Evolutionary conservation across 192 early-diverging fungal genomes (phyloP).

Genomic region (Spizellomyces punctatus): DNA sequence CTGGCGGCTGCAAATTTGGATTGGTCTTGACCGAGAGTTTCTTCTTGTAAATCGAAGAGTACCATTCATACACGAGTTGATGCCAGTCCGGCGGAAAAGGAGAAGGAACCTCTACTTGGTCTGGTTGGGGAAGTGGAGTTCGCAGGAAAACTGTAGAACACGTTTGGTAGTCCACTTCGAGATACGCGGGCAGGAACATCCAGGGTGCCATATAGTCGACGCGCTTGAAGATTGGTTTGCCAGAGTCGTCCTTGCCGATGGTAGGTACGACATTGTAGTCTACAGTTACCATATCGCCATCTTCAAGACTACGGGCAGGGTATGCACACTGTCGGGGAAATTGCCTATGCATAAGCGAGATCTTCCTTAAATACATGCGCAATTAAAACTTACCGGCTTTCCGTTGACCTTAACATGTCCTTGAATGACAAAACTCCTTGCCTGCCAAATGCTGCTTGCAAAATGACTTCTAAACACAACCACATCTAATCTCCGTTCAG

Average conservation of each 20-base stretch:
- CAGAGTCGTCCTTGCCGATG: conserved; percentile 8
- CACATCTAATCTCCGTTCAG: conserved; percentile 92
- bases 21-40: conserved; percentile 29
- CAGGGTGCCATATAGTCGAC: conserved; percentile 70
- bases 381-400: conserved; percentile 57
- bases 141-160: conserved; percentile 89
- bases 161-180: conserved; percentile 95
- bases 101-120: conserved; percentile 87
- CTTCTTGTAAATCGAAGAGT: conserved; percentile 56
- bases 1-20: conserved; percentile 26
- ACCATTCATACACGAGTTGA: conserved; percentile 90
- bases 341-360: not conserved
- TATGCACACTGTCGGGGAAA: conserved; percentile 56
- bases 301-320: conserved; percentile 81
- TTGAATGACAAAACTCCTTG: conserved; percentile 76
- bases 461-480: conserved; percentile 93
- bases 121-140: conserved; percentile 83
- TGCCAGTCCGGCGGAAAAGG: conserved; percentile 91
- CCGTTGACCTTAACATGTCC: conserved; percentile 95
- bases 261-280: conserved; percentile 70
- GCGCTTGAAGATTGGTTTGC: conserved; percentile 57
- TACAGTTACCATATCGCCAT: conserved; percentile 88
- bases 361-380: no score
- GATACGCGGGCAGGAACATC: conserved; percentile 95
- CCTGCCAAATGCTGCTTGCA: conserved; percentile 82